Evolutionary conservation across 345 rosid genomes (phyloP), one percentile per base, ranked within the genome.

Genomic region (Populus davidiana): DNA sequence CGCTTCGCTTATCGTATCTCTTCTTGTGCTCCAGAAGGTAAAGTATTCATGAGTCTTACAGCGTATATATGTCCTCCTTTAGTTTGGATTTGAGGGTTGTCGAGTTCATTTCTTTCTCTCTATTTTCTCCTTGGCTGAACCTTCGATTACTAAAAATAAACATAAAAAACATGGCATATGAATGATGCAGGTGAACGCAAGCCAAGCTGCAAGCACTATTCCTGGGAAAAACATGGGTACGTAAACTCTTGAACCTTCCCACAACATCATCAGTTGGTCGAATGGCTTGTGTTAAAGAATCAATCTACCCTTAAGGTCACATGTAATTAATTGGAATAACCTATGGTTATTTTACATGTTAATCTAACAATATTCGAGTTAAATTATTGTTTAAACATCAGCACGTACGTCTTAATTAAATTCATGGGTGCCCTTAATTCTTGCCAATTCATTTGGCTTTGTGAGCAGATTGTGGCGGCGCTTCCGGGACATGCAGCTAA

Each of bases 401-500:
- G 12, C 29, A 14, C 4, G 43, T 39, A 18, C 59, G 2, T 56
- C 23, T n/a, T n/a, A 56, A 56, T n/a, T 21, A 9, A n/a, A 9
- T 9, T 41, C 12, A 41, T 0, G 11, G 44, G 44, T 41, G 44
- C 44, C 10, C 44, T 41, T 41, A 41, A 41, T 41, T 10, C 3
- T 41, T 41, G 44, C 44, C 44, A 43, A 43, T 43, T 43, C 47
- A 43, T 43, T 43, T 2, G 47, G 47, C 47, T 49, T n/a, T 31
- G 5, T 59, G 5, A 4, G 65, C 23, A 77, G 79, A 74, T 9
- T 74, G 83, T 39, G 76, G 38, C 1, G 72, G n/a, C 31, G 78
- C 81, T 5, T 79, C 83, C 25, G 81, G 83, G 39, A 80, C 79
- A 2, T 83, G 86, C 65, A 80, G 81, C 21, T 14, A 50, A 2